Conservation (phyloP, 2,329 filamentous ascomycete species). For the Xylariaceae sp. region DNA sequence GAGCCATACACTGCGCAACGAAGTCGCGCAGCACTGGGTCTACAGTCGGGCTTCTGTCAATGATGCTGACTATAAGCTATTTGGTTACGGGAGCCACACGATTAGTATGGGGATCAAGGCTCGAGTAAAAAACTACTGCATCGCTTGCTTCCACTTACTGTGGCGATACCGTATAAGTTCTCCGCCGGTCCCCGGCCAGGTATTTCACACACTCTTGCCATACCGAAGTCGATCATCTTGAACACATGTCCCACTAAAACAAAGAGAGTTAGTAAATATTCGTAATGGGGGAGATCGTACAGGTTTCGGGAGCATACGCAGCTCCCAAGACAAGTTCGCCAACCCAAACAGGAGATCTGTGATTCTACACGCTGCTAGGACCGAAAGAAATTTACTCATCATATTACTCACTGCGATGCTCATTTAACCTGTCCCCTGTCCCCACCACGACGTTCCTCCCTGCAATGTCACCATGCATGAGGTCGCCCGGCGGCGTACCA, state of each 20-base stretch:
- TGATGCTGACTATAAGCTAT: background rate
- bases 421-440: background rate
- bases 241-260: background rate
- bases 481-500: background rate
- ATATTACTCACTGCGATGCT: no score
- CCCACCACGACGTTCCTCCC: slow-evolving; percentile 15
- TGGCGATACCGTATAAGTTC: background rate
- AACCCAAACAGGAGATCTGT: no score
- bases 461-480: slow-evolving; percentile 3
- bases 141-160: background rate
- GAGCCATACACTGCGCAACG: slow-evolving; percentile 4
- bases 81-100: no score
- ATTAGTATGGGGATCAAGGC: background rate
- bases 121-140: no score
- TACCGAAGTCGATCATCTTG: slow-evolving; percentile 22
- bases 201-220: background rate
- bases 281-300: no score
- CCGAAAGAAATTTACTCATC: no score
- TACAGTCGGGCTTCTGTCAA: background rate
- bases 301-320: no score
- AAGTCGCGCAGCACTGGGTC: slow-evolving; percentile 11
- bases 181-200: background rate
- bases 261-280: no score
- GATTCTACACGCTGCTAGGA: no score
- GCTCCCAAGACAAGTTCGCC: no score